Conservation (phyloP, 257 asterid species). For the Solanum tarijense region DNA sequence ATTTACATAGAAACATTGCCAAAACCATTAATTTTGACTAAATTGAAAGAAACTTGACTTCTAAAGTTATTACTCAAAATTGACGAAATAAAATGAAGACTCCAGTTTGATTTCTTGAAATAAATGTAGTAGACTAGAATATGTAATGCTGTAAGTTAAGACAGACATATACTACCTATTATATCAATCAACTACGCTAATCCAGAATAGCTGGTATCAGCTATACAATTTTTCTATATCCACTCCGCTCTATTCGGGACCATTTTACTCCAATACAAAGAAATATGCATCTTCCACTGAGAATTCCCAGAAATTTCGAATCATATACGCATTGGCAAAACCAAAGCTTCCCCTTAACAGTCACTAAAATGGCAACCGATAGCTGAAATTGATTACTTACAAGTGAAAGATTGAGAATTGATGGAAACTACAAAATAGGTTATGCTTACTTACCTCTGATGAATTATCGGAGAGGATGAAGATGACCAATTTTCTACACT, state of each 20-base stretch:
- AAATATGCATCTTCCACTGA: not conserved
- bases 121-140: not conserved
- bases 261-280: not conserved
- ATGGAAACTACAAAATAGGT: not conserved
- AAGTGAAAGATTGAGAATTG: not conserved
- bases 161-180: not conserved
- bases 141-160: not conserved
- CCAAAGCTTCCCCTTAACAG: not conserved
- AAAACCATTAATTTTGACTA: not conserved
- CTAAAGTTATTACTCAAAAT: not conserved
- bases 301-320: not conserved
- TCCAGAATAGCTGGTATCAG: not conserved
- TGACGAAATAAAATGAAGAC: not conserved
- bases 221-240: not conserved
- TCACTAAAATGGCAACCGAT: not conserved
- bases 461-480: not conserved
- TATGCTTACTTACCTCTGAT: not conserved
- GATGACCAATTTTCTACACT: not conserved
- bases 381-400: not conserved
- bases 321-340: not conserved
- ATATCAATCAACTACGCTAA: not conserved
- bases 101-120: not conserved
- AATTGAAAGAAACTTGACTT: not conserved
- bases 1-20: not conserved
- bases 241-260: not conserved